Percentiles rank a stretch among this genome's conserved stretches.
Evolutionary conservation across 2,329 filamentous ascomycete species (phyloP).

Genomic region (Plectosphaerella sp.): DNA sequence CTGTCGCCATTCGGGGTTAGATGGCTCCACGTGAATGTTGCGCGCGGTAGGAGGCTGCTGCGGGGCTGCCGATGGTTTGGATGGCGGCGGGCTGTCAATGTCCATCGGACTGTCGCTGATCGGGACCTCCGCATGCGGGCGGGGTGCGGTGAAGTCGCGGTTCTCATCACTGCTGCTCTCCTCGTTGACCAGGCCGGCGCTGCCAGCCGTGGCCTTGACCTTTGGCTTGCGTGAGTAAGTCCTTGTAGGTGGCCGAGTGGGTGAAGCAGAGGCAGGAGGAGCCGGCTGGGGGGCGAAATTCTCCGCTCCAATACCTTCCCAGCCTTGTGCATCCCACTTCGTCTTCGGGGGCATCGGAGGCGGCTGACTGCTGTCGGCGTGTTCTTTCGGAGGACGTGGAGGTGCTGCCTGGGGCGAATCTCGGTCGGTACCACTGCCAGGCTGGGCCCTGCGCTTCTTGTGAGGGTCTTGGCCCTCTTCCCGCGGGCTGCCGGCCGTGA

Average conservation of each 20-base stretch:
- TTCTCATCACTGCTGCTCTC: constrained; percentile 42
- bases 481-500: constrained; percentile 42
- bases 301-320: constrained; percentile 49
- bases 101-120: constrained; percentile 55
- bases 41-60: constrained; percentile 30
- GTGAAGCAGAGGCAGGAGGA: constrained; percentile 34
- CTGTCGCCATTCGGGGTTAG: constrained; percentile 55
- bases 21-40: constrained; percentile 54
- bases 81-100: constrained; percentile 46
- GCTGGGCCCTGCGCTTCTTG: constrained; percentile 30
- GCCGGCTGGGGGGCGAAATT: constrained; percentile 46
- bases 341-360: constrained; percentile 11
- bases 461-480: constrained; percentile 16
- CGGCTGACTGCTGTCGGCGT: not conserved
- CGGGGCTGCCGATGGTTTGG: constrained; percentile 12
- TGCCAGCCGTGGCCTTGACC: constrained; percentile 44
- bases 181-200: constrained; percentile 39
- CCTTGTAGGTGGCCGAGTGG: constrained; percentile 34
- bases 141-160: constrained; percentile 4
- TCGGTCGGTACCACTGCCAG: constrained; percentile 34
- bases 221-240: constrained; percentile 55
- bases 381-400: constrained; percentile 1
- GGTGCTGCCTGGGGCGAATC: constrained; percentile 26
- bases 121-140: constrained; percentile 6
- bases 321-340: constrained; percentile 47